Conservation (phyloP, 140 eudicot species). For the Ambrosia hybrid region DNA sequence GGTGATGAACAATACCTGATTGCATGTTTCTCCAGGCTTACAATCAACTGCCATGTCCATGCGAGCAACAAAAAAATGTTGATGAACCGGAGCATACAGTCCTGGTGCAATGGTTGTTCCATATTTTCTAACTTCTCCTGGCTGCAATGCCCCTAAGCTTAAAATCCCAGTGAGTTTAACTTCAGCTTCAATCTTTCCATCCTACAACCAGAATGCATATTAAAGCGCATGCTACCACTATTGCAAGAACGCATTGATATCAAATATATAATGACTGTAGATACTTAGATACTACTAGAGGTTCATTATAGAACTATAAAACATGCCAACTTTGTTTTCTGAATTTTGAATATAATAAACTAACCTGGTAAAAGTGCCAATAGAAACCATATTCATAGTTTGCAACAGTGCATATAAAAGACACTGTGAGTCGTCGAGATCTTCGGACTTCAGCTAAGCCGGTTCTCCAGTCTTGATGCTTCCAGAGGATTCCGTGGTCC, state of each 20-base stretch:
- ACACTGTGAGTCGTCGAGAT: constrained; percentile 90
- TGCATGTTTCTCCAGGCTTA: constrained; percentile 91
- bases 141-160: constrained; percentile 95
- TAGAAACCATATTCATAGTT: constrained; percentile 95
- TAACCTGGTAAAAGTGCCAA: constrained; percentile 99
- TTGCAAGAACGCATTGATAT: too few species aligned
- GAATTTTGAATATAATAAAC: constrained; percentile 20
- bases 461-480: constrained; percentile 99
- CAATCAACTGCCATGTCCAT: constrained; percentile 99
- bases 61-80: constrained; percentile 96
- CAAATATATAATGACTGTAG: too few species aligned
- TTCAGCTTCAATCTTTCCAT: constrained; percentile 99
- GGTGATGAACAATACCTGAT: constrained; percentile 61
- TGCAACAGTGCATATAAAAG: constrained; percentile 95
- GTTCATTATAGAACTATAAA: background rate
- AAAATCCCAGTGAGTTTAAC: constrained; percentile 98
- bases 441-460: constrained; percentile 97
- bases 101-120: constrained; percentile 99
- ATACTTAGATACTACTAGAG: too few species aligned
- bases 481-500: constrained; percentile 98
- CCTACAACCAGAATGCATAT: constrained; percentile 43
- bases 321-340: background rate
- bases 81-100: constrained; percentile 98
- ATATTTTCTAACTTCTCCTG: constrained; percentile 93
- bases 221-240: too few species aligned